Evolutionary conservation across 352 stramenopile species (phyloP), one percentile per base, ranked within the genome.

Genomic region (Pythium chondricola): DNA sequence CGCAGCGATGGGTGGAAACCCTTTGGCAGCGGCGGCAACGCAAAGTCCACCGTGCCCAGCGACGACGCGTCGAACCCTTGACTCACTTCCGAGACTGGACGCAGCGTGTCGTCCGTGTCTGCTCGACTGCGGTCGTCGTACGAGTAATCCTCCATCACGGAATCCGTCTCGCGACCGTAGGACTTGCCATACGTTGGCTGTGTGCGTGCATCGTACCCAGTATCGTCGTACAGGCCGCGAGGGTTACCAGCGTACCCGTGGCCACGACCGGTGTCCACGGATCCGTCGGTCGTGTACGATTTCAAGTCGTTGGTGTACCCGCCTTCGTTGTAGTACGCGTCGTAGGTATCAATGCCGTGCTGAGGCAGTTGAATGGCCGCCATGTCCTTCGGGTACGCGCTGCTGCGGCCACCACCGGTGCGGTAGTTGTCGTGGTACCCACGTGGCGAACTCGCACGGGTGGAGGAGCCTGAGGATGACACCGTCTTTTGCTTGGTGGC

Each of bases 401-500:
- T n/a, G n/a, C n/a, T n/a, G n/a, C n/a, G n/a, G n/a, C n/a, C n/a
- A n/a, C n/a, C n/a, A n/a, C n/a, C n/a, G n/a, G n/a, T n/a, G 4
- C 40, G 35, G 20, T 20, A n/a, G 14, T 40, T 21, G 48, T 48
- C 40, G 16, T 27, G 30, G 40, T 43, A 35, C 6, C 52, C 36
- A 32, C 39, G 39, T 39, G 52, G 50, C 24, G 22, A 22, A 20
- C 14, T 32, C 9, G 43, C 43, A 10, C 42, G 44, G 14, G 50
- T 25, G 3, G 52, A 55, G 22, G 74, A 83, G 10, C 69, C 72
- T 3, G 67, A 83, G 3, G 77, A 88, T 9, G 74, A 88, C 20
- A 70, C 68, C 0, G 77, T 88, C 44, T 85, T 78, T 32, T 83
- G 75, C n/a, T 63, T 81, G 18, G 54, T 49, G 24, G 63, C 65